Base-by-base conservation (phyloP, 371 early-diverging fungal species). In the Rhizopus stolonifer region DNA sequence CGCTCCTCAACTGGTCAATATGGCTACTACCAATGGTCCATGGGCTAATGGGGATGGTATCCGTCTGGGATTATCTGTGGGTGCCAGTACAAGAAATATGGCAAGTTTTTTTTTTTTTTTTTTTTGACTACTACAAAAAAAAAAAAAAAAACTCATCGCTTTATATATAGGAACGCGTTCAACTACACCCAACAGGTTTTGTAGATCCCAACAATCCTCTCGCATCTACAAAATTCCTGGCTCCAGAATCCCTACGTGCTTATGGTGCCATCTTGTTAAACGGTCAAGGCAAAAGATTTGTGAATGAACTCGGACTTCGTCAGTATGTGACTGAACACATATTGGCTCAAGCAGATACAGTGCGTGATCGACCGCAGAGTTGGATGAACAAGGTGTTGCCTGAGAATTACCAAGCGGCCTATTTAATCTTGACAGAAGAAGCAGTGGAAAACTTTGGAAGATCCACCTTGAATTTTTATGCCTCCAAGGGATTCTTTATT, bases 161-260 rank as follows among this genome's bases (percentile, higher is more conserved):
- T 4, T 38, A 22, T 44, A 4, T 24, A 46, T 47, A 72, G 72
- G 75, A 74, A 24, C 67, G 70, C 54, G 67, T 74, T 13, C 93
- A 92, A 69, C 83, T 92, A 18, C 93, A 92, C 69, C 93, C 93
- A n/a, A 92, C 92, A 3, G 93, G 92, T 18, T 82, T 92, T 42
- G 84, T 92, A 38, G 85, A 86, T 61, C 83, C 83, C n/a, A 68
- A 57, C 34, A 77, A 88, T 18, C 89, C 89, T 18, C 75, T 77
- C 24, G 80, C 80, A 3, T 40, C 63, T 10, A 74, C 78, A 9
- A 85, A 85, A 56, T 83, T 86, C 51, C 58, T 86, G 33, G 92
- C 92, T 4, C 89, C 93, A 7, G 93, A 92, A 67, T 90, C 93
- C 0, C 77, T 92, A 46, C 87, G 93, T 43, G 92, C 90, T 52